Conservation (phyloP, 2,329 filamentous ascomycete genomes). For the Trichoderma sp. region DNA sequence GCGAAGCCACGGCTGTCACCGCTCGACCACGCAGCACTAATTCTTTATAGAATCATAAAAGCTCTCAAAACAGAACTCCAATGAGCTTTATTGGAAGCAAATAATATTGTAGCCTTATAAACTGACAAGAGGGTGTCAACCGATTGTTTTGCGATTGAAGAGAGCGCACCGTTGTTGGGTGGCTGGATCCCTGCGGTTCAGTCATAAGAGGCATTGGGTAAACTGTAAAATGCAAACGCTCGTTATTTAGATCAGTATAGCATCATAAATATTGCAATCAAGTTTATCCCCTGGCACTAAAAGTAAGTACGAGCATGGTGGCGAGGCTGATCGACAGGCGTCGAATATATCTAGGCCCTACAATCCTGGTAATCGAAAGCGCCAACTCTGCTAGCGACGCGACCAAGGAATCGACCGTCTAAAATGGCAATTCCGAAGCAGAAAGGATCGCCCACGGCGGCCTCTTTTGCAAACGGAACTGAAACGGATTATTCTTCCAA, state of each 20-base stretch:
- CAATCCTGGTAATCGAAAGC: not conserved
- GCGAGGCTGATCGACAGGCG: not conserved
- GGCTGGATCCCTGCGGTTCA: not conserved
- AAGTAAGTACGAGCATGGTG: not conserved
- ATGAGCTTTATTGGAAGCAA: not conserved
- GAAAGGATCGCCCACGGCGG: not conserved
- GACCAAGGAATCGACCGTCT: not conserved
- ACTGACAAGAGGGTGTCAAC: not conserved
- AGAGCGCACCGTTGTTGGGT: too few species aligned
- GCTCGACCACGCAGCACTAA: too few species aligned
- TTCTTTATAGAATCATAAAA: too few species aligned
- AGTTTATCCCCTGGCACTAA: not conserved
- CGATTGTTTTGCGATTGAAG: too few species aligned
- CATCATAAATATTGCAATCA: not conserved
- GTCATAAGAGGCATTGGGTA: not conserved
- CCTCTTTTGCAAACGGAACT: not conserved
- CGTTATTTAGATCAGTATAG: not conserved
- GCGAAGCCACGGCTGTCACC: not conserved
- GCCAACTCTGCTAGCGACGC: not conserved
- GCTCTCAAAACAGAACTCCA: not conserved
- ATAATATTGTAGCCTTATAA: not conserved
- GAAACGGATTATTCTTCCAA: not conserved
- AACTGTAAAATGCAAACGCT: not conserved
- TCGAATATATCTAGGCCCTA: not conserved
- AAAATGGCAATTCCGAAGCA: not conserved